phyloP scores from a whole-genome alignment of 768 basidiomycete genomes.

The Xerocomellus chrysenteron region DNA sequence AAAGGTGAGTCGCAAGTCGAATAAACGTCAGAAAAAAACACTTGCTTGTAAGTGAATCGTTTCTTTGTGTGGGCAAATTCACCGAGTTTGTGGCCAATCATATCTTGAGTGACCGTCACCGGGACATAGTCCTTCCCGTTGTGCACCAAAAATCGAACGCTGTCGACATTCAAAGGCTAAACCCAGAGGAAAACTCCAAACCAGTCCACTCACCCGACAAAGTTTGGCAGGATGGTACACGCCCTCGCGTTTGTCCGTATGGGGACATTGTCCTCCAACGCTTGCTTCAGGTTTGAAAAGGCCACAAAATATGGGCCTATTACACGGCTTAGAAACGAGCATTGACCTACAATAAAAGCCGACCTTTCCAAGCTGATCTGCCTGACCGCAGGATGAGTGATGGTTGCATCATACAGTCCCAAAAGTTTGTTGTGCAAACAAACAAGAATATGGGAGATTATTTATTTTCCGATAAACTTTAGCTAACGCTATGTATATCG shows the following conservation, averaged over 20 bases:
- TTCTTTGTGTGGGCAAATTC: constrained; percentile 93
- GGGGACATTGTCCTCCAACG: constrained; percentile 76
- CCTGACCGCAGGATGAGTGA: constrained; percentile 59
- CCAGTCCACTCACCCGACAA: constrained; percentile 73
- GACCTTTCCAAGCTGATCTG: constrained; percentile 87
- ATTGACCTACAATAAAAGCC: background rate
- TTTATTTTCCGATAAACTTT: background rate
- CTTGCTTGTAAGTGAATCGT: constrained; percentile 82
- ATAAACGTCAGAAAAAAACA: constrained; percentile 20
- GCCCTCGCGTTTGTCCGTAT: constrained; percentile 86
- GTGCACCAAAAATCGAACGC: constrained; percentile 88
- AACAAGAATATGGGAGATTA: background rate
- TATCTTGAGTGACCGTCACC: constrained; percentile 87
- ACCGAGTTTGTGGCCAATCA: constrained; percentile 98
- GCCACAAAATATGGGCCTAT: constrained; percentile 93
- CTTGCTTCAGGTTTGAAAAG: constrained; percentile 84
- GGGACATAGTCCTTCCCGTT: constrained; percentile 91
- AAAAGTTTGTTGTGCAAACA: constrained; percentile 2
- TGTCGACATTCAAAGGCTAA: constrained; percentile 27
- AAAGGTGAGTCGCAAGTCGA: background rate
- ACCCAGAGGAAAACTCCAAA: background rate
- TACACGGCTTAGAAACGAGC: background rate
- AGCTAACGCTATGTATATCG: background rate
- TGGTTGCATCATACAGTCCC: constrained; percentile 50
- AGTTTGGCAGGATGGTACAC: constrained; percentile 93